phyloP scores from a whole-genome alignment of 495 filamentous ascomycete genomes.

The Penicillium parvum region DNA sequence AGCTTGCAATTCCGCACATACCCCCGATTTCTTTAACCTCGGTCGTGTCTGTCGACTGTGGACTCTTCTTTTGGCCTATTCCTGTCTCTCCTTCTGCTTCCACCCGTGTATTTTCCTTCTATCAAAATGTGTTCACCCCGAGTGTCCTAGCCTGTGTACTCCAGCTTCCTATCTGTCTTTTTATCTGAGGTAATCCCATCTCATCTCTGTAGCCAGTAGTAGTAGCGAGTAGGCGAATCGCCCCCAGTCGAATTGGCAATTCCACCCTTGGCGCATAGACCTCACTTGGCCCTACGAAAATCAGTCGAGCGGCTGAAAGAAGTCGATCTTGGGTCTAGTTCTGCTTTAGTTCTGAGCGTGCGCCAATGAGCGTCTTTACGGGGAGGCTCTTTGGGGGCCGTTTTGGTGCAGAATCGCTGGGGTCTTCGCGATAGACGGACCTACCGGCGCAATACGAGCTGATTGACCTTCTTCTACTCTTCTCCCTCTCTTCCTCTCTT shows the following conservation, averaged over 20 bases:
- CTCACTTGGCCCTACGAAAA: background rate
- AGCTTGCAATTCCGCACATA: slow-evolving; percentile 28
- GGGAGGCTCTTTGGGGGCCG: slow-evolving; percentile 1
- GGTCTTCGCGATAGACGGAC: background rate
- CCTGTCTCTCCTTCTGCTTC: slow-evolving; percentile 11
- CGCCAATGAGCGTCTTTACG: slow-evolving; percentile 1
- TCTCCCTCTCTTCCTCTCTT: background rate
- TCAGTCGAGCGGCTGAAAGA: slow-evolving; percentile 2
- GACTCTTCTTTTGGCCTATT: slow-evolving; percentile 22
- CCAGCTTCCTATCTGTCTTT: background rate
- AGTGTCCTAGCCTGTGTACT: slow-evolving; percentile 4
- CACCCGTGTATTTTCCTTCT: slow-evolving; percentile 11
- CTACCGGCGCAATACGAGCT: background rate
- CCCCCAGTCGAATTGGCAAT: background rate
- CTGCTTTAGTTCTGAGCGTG: too few species aligned
- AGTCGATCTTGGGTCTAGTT: background rate
- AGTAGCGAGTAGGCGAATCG: too few species aligned
- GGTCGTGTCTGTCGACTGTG: slow-evolving; percentile 17
- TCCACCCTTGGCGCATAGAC: background rate
- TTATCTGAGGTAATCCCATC: background rate
- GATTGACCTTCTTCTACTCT: background rate
- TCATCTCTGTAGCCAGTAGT: too few species aligned
- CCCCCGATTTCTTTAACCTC: slow-evolving; percentile 17
- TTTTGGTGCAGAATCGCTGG: background rate
- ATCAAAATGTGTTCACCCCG: slow-evolving; percentile 6